Evolutionary conservation across 805 yeast genomes (phyloP).

Genomic region (Myxozyma geophila): DNA sequence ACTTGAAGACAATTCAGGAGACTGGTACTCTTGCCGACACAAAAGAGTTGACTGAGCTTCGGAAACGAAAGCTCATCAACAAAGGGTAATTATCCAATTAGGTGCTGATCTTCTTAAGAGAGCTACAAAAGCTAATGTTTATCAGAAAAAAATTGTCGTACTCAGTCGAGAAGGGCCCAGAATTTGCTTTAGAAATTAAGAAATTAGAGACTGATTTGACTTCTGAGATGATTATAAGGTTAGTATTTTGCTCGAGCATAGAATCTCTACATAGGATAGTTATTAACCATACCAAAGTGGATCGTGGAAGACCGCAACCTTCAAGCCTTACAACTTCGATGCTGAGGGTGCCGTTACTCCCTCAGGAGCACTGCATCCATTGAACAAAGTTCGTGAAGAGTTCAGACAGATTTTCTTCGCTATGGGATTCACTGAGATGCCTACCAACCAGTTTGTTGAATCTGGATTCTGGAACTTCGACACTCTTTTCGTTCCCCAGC

Average conservation of each 20-base stretch:
- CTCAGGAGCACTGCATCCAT: conserved; percentile 95
- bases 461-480: conserved; percentile 99
- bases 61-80: conserved; percentile 85
- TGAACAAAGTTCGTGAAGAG: conserved; percentile 95
- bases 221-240: conserved; percentile 76
- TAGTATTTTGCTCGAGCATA: background rate
- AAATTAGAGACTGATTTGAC: conserved; percentile 92
- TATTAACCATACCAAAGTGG: conserved; percentile 50
- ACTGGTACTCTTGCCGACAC: conserved; percentile 63
- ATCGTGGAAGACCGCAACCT: conserved; percentile 78
- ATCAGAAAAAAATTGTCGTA: conserved; percentile 71
- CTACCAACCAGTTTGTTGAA: conserved; percentile 97
- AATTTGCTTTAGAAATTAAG: conserved; percentile 79
- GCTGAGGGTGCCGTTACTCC: conserved; percentile 88
- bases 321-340: conserved; percentile 94
- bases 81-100: conserved; percentile 43
- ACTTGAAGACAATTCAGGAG: conserved; percentile 60
- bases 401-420: conserved; percentile 96
- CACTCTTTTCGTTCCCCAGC: conserved; percentile 95
- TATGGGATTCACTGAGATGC: conserved; percentile 99
- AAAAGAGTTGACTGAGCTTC: conserved; percentile 79
- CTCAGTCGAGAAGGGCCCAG: conserved; percentile 75
- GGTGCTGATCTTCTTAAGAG: background rate
- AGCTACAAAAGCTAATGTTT: background rate
- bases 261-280: background rate